Evolutionary conservation across 192 early-diverging fungal genomes (phyloP).

Genomic region (Podila epicladia): DNA sequence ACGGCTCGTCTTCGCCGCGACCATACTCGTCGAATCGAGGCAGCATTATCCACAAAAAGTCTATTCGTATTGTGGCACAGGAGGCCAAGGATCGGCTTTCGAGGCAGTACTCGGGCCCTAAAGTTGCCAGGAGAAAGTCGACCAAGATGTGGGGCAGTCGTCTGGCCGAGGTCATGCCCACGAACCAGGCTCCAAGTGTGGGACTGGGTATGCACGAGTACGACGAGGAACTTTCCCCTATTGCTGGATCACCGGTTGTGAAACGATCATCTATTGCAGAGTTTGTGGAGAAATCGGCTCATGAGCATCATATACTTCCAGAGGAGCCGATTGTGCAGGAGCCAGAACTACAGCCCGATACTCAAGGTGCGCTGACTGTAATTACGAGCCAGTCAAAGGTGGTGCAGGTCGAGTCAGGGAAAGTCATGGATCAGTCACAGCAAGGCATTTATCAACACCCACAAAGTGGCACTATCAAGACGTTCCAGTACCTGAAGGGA

Average conservation of each 20-base stretch:
- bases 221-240: conserved; percentile 37
- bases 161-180: conserved; percentile 59
- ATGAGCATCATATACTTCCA: conserved; percentile 39
- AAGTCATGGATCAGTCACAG: conserved; percentile 43
- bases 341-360: not conserved
- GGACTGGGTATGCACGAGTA: conserved; percentile 36
- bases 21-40: conserved; percentile 25
- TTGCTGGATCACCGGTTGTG: conserved; percentile 35
- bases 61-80: conserved; percentile 60
- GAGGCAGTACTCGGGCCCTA: conserved; percentile 40
- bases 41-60: conserved; percentile 56
- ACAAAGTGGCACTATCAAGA: conserved; percentile 54
- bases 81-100: conserved; percentile 60
- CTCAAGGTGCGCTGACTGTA: not conserved
- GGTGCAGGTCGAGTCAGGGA: conserved; percentile 35
- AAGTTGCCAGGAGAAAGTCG: conserved; percentile 52
- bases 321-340: conserved; percentile 8
- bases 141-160: conserved; percentile 66
- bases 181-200: conserved; percentile 22
- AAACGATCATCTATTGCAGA: conserved; percentile 44
- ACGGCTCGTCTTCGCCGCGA: conserved; percentile 18
- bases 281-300: conserved; percentile 34
- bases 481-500: conserved; percentile 77
- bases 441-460: conserved; percentile 41
- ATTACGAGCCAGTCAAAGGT: conserved; percentile 4